Conservation (phyloP, 805 yeast genomes). For the Kazachstania africana region DNA sequence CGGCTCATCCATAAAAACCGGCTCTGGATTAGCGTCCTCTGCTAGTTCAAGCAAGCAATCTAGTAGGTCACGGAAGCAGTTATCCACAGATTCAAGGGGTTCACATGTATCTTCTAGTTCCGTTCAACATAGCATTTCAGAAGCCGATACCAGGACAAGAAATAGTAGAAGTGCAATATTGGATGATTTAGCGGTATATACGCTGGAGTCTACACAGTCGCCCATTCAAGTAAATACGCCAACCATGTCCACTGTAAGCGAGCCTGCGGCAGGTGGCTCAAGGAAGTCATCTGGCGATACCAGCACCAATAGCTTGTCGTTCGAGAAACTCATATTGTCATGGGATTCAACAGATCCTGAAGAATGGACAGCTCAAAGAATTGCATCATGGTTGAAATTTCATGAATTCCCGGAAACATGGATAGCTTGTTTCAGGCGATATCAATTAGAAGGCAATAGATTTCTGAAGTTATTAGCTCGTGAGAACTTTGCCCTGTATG, state of each 20-base stretch:
- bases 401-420: constrained; percentile 64
- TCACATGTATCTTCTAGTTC: no score
- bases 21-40: constrained; percentile 1
- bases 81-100: no score
- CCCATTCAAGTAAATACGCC: no score
- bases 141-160: no score
- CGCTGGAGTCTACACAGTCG: no score
- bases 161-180: no score
- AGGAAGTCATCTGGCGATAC: constrained; percentile 18
- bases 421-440: constrained; percentile 50
- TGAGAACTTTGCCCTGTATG: constrained; percentile 39
- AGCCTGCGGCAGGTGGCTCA: no score
- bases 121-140: no score
- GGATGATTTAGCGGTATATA: no score
- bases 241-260: no score
- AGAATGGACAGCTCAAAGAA: constrained; percentile 66
- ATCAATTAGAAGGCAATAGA: constrained; percentile 47
- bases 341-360: constrained; percentile 44
- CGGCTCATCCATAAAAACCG: constrained; percentile 10
- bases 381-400: constrained; percentile 53
- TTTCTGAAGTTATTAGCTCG: constrained; percentile 61
- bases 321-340: constrained; percentile 24
- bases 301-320: constrained; percentile 14
- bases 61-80: no score
- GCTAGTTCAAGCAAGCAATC: not conserved